Base-by-base conservation (phyloP, 495 filamentous ascomycete species). In the Articulospora tetracladia region DNA sequence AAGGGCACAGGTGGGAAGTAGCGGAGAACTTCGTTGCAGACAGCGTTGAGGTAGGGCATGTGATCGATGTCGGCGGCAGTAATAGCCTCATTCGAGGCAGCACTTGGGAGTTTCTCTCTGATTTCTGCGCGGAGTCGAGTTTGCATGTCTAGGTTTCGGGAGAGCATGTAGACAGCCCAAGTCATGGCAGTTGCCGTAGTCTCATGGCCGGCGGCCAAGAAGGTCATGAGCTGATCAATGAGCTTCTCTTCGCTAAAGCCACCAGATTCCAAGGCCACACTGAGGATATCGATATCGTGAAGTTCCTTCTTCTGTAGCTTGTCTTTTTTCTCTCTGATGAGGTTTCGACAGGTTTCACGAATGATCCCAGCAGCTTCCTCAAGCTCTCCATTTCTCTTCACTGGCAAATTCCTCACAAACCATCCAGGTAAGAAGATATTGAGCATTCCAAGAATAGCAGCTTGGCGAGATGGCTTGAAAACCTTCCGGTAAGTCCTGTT, bases 191-290 rank as follows among this genome's bases (percentile, higher is more conserved):
- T 75, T 22, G 82, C 79, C 0, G 83, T 84, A 2, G 81, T 84
- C 76, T 96, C 93, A 69, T 97, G 93, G 19, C 93, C 93, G 0
- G 93, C 93, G 0, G 87, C 89, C 2, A 97, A 84, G 76, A 97
- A 97, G 1, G 93, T 97, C 92, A 97, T 96, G 69, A 94, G 81
- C 69, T 97, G 93, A 69, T 97, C 90, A 41, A 91, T 78, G 24
- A 97, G 85, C 54, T 90, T 86, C 30, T 92, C 88, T 52, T 93
- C 89, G 26, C 77, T 80, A 70, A 95, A 96, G 24, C 81, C 83
- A 39, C 87, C 90, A 22, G 84, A 89, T 58, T 88, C 80, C 24
- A 96, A 71, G 22, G 93, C 92, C 0, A 94, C 86, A 7, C 88
- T 91, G 55, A 97, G 77, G 58, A 97, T 96, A 66, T 97, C 93